These are phyloP conservation scores for Collariella sp. DNA, from an alignment of 495 filamentous ascomycete genomes.

Conservation along the genomic window DNA sequence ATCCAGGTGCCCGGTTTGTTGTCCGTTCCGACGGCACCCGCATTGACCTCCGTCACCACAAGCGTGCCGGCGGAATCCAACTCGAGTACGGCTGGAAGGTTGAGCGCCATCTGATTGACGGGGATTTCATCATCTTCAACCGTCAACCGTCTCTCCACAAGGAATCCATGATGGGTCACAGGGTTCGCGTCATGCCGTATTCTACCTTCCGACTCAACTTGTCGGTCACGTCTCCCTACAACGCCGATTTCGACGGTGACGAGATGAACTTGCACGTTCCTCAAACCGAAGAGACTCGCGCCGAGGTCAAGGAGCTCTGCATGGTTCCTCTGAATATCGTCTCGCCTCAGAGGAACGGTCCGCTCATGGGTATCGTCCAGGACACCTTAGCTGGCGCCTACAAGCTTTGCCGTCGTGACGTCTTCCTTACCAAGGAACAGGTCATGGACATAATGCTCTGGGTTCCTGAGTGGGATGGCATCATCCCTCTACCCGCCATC, in stretches of 20 bases:
- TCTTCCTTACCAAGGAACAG: slow-evolving; percentile 79
- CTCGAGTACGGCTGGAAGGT: slow-evolving; percentile 98
- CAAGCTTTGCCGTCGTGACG: slow-evolving; percentile 89
- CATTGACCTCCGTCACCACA: slow-evolving; percentile 88
- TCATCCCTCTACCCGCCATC: slow-evolving; percentile 85
- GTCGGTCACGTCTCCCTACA: slow-evolving; percentile 96
- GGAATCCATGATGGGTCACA: slow-evolving; percentile 99
- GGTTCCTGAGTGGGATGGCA: slow-evolving; percentile 95
- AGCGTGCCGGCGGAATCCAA: slow-evolving; percentile 68
- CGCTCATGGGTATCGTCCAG: slow-evolving; percentile 99
- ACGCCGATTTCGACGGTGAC: slow-evolving; percentile 98
- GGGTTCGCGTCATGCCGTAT: slow-evolving; percentile 95
- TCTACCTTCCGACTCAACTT: slow-evolving; percentile 96
- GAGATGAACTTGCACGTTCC: slow-evolving; percentile 99
- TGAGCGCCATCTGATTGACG: slow-evolving; percentile 88
- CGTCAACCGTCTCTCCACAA: slow-evolving; percentile 98
- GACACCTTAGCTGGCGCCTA: slow-evolving; percentile 94
- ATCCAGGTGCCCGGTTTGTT: slow-evolving; percentile 92
- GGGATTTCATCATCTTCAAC: slow-evolving; percentile 98
- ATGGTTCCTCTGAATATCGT: slow-evolving; percentile 97
- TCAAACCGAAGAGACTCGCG: slow-evolving; percentile 92
- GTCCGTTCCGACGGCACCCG: slow-evolving; percentile 84
- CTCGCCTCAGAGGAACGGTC: slow-evolving; percentile 91
- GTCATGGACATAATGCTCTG: slow-evolving; percentile 95
- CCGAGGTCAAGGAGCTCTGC: slow-evolving; percentile 86